Evolutionary conservation across 305 asterid species (phyloP), one percentile per base, ranked within the genome.

Genomic region (Plantago coronopus): DNA sequence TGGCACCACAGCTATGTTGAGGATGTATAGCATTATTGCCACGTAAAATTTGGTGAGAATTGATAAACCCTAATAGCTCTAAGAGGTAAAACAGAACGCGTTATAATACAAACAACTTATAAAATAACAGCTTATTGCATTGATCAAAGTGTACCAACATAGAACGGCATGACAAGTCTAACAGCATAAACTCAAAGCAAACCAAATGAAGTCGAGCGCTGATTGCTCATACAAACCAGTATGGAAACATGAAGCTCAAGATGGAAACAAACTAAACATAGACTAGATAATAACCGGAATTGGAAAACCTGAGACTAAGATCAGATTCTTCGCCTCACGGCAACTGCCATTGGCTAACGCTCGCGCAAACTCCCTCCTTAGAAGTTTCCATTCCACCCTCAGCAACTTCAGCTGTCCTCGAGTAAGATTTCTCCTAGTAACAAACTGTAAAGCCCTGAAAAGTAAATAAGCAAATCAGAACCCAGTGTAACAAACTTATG

Each of bases 261-360:
- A 38, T 17, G 25, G 59, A 61, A 64, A 75, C 69, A 54, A 75
- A 55, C 59, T 61, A 64, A 34, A 64, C 69, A 72, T 72, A 69
- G 67, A 75, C 48, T 67, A 67, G 72, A 23, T 51, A 51, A 22
- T 71, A 60, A 76, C 81, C 73, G 70, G 69, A 71, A 64, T 74
- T 19, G 73, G 73, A 80, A 69, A 78, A 86, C 84, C 94, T 75
- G 88, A 83, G 69, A 65, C 68, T 15, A 63, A 55, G 48, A 62
- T 74, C 83, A 77, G 77, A 65, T 69, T 79, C 70, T 69, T 78
- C 81, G 68, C 62, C 73, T 61, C 68, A 17, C 59, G 75, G 70
- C 50, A 59, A 57, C 62, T 29, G 76, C 82, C 84, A 73, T 48
- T 50, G 70, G 69, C 58, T 34, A 50, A 56, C 67, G 62, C 85